Percentiles rank a stretch among this genome's conserved stretches.
These are phyloP conservation scores for Collybia mongolica DNA, from an alignment of 768 basidiomycete genomes.

Conservation along the genomic window DNA sequence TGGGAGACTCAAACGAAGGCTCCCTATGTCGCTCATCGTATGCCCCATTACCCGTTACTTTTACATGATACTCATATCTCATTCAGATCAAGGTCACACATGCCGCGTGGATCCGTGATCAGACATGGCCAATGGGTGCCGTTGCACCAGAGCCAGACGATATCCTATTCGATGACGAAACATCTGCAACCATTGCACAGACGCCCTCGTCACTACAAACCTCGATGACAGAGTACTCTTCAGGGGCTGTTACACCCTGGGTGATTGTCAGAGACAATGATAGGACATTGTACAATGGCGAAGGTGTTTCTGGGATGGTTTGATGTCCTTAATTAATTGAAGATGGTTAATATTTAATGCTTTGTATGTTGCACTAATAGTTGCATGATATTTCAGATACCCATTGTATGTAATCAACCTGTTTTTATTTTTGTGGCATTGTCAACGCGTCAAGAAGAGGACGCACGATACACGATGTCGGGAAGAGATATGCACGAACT, in stretches of 20 bases:
- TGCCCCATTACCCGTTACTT: conserved; percentile 23
- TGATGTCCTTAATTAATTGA: background rate
- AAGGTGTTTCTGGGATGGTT: background rate
- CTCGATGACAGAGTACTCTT: conserved; percentile 12
- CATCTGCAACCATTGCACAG: conserved; percentile 11
- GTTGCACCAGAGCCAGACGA: conserved; percentile 66
- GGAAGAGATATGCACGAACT: too few species aligned
- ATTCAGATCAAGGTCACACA: conserved; percentile 70
- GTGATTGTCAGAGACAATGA: conserved; percentile 15
- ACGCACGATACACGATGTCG: too few species aligned
- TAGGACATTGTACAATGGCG: conserved; percentile 1
- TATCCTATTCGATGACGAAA: conserved; percentile 23
- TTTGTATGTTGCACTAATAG: background rate
- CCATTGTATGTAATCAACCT: too few species aligned
- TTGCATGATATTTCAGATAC: background rate
- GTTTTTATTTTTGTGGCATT: too few species aligned
- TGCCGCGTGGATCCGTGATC: conserved; percentile 73
- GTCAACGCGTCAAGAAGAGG: too few species aligned
- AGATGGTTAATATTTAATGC: too few species aligned
- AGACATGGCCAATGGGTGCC: conserved; percentile 70
- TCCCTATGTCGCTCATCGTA: conserved; percentile 69
- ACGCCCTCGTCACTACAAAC: conserved; percentile 11
- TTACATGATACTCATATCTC: conserved; percentile 13
- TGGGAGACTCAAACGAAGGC: conserved; percentile 50
- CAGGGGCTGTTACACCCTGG: conserved; percentile 25